A percentile compares a stretch with the other conserved stretches of the same genome.
phyloP scores from a whole-genome alignment of 306 rosid genomes.

The Dalbergia cultrata region DNA sequence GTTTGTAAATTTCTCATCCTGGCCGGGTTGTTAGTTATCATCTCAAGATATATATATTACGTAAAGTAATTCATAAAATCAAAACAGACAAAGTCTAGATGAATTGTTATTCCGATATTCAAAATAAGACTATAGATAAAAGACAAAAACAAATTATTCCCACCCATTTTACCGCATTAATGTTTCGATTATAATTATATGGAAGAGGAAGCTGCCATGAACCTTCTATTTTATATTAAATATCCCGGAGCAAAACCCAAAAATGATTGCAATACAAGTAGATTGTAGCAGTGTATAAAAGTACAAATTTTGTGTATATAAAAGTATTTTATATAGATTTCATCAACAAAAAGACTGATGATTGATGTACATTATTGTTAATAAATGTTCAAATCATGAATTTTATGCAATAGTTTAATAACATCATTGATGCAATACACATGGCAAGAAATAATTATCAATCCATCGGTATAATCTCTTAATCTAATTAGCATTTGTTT shows the following conservation, averaged over 20 bases:
- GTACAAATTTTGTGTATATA: neutral
- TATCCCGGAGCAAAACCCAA: neutral
- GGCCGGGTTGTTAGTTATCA: neutral
- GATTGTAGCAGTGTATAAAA: neutral
- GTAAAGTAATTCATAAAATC: neutral
- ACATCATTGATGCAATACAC: constrained; percentile 41
- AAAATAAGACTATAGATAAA: neutral
- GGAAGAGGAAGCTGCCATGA: constrained; percentile 16
- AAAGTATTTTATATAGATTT: neutral
- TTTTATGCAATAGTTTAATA: neutral
- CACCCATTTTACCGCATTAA: neutral
- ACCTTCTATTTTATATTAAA: neutral
- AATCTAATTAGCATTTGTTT: neutral
- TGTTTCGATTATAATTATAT: neutral
- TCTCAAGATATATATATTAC: constrained; percentile 3
- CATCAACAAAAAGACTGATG: neutral
- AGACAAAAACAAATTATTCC: neutral
- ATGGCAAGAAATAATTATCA: constrained; percentile 31
- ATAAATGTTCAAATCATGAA: neutral
- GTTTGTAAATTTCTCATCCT: neutral
- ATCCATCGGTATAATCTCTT: neutral
- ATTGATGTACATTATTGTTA: constrained; percentile 4
- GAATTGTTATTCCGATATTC: neutral
- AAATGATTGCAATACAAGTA: constrained; percentile 18
- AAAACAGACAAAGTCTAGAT: neutral